Base-by-base conservation (phyloP, 2,329 filamentous ascomycete genomes). In the Penicillium sp. region DNA sequence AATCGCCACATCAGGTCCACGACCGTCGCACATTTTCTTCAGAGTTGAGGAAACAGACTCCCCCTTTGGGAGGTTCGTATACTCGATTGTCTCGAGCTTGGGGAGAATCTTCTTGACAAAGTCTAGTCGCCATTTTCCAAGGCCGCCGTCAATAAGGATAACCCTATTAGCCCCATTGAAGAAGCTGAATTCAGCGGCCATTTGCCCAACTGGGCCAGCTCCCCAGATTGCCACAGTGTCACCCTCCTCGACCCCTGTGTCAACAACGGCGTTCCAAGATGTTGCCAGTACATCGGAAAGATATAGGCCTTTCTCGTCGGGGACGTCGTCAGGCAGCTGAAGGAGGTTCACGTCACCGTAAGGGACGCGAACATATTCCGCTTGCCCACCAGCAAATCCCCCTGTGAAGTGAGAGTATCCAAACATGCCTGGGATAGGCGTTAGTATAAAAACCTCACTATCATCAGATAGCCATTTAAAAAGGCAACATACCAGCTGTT, bases 141-240 rank as follows among this genome's bases (percentile, higher is more conserved):
- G 4, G 39, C 39, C 16, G 39, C 39, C 39, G 39, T 42, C 39
- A 42, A 42, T 42, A 42, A 42, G 83, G 63, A 93, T 91, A 62
- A 94, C 80, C 57, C 88, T 83, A 38, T 75, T 80, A 0, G 90
- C 90, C 16, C 89, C 89, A 49, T 90, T 85, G 11, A 84, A 74
- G 49, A 89, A 76, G 0, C 86, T 75, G 68, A 84, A 85, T 42
- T 85, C 78, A 1, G 87, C 88, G 1, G 81, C 84, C 73, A 92
- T 93, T 46, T 89, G 89, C 0, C 91, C 90, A 45, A 94, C 88
- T 0, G 90, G 90, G 0, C 90, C 90, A 0, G 87, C 89, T 22
- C 90, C 90, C 83, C 89, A 94, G 57, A 93, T 85, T 42, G 89
- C 90, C 1, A 94, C 89, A 4, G 86, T 79, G 63, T 93, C 90